These are phyloP conservation scores for Penicillium sp. DNA, from an alignment of 2,329 filamentous ascomycete genomes.

Conservation along the genomic window DNA sequence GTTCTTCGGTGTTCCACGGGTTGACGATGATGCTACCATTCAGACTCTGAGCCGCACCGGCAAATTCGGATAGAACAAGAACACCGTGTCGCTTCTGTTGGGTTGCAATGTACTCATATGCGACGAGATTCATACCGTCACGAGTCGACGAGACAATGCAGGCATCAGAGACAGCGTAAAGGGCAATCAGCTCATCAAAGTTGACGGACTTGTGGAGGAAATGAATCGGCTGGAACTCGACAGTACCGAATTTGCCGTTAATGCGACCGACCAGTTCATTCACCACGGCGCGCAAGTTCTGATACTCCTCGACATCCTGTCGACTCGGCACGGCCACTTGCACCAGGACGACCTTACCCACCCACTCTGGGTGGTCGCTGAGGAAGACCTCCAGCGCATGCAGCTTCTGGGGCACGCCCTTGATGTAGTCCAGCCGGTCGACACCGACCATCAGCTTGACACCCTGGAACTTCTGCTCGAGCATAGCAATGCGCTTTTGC, in stretches of 20 bases:
- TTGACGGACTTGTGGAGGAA: conserved; percentile 96
- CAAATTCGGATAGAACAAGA: conserved; percentile 95
- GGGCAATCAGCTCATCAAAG: conserved; percentile 90
- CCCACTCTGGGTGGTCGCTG: conserved; percentile 96
- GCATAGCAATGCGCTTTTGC: conserved; percentile 79
- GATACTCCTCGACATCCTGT: conserved; percentile 96
- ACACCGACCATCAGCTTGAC: conserved; percentile 97
- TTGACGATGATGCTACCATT: conserved; percentile 95
- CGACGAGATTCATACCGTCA: conserved; percentile 98
- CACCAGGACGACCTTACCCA: conserved; percentile 93
- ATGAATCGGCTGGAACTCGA: conserved; percentile 99
- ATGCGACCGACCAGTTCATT: conserved; percentile 97
- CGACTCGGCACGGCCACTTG: conserved; percentile 94
- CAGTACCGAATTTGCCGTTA: conserved; percentile 94
- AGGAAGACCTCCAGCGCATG: conserved; percentile 96
- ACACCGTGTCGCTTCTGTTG: conserved; percentile 88
- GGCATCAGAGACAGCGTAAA: conserved; percentile 90
- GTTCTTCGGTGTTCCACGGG: conserved; percentile 96
- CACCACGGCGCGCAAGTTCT: conserved; percentile 91
- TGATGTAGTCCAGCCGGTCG: conserved; percentile 97
- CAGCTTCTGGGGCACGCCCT: conserved; percentile 95
- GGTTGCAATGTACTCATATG: conserved; percentile 96
- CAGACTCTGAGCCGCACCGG: conserved; percentile 89
- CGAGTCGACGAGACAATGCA: conserved; percentile 94
- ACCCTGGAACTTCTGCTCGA: conserved; percentile 90